Conservation (phyloP, 768 basidiomycete genomes). For the Agrocybe pediades region DNA sequence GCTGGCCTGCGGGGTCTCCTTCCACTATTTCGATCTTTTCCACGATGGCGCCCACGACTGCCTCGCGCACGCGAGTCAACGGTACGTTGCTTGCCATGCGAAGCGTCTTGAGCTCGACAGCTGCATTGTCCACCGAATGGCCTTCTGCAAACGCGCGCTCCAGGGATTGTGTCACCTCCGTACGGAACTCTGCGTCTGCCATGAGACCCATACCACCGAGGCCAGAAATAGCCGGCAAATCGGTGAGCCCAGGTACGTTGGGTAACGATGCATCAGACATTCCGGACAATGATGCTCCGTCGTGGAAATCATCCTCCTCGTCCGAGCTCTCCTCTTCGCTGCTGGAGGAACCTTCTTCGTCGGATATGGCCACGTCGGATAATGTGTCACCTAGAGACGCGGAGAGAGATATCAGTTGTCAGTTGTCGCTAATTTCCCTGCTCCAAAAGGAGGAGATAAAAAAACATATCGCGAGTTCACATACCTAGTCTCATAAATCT, state of each 20-base stretch:
- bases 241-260: slow-evolving; percentile 29
- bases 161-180: slow-evolving; percentile 81
- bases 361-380: slow-evolving; percentile 63
- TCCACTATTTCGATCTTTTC: slow-evolving; percentile 66
- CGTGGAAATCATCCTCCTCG: slow-evolving; percentile 40
- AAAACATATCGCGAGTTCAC: slow-evolving; percentile 9
- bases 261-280: slow-evolving; percentile 49
- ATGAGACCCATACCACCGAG: slow-evolving; percentile 23
- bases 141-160: slow-evolving; percentile 91
- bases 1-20: slow-evolving; percentile 56
- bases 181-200: slow-evolving; percentile 69
- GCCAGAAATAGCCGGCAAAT: slow-evolving; percentile 33
- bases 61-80: slow-evolving; percentile 81
- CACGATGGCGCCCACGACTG: slow-evolving; percentile 85
- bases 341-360: slow-evolving; percentile 61
- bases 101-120: slow-evolving; percentile 93
- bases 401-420: background rate
- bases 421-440: background rate
- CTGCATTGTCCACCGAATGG: slow-evolving; percentile 90
- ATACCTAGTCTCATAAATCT: slow-evolving; percentile 81
- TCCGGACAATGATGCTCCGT: slow-evolving; percentile 38
- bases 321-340: slow-evolving; percentile 45
- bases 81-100: slow-evolving; percentile 97
- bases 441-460: background rate
- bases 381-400: slow-evolving; percentile 54